phyloP scores from a whole-genome alignment of 73 alveolate species.

The Halteria grandinella region DNA sequence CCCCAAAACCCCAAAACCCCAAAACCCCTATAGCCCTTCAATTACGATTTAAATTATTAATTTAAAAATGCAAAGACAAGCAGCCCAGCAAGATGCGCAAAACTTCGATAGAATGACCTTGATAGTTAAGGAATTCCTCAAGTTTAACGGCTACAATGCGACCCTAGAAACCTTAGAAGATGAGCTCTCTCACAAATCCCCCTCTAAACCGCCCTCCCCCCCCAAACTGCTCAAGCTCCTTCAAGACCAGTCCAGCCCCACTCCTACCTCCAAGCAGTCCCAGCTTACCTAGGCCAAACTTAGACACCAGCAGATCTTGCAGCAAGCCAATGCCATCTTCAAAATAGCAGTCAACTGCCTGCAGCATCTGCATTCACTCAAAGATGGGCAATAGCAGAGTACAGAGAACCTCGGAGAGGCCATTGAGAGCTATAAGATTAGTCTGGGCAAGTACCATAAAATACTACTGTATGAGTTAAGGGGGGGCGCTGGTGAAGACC shows the following conservation, averaged over 20 bases:
- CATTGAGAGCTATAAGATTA: constrained; percentile 90
- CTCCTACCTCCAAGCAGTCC: constrained; percentile 37
- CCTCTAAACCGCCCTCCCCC: no score
- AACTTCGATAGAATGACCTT: constrained; percentile 74
- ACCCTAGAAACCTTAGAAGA: constrained; percentile 93
- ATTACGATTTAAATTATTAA: constrained; percentile 7
- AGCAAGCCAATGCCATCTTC: constrained; percentile 91
- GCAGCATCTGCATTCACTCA: constrained; percentile 83
- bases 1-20: constrained; percentile 54
- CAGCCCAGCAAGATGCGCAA: neutral
- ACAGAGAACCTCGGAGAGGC: constrained; percentile 90
- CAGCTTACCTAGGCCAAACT: constrained; percentile 80
- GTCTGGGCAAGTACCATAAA: constrained; percentile 96
- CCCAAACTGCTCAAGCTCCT: no score
- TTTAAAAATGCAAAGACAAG: constrained; percentile 18
- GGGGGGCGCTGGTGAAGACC: no score
- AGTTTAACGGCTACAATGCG: constrained; percentile 74
- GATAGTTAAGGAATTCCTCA: constrained; percentile 85
- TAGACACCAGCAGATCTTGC: constrained; percentile 86
- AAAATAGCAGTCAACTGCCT: constrained; percentile 89
- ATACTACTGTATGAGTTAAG: constrained; percentile 91
- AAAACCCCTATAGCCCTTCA: neutral
- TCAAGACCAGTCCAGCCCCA: constrained; percentile 58
- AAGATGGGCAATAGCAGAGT: constrained; percentile 91
- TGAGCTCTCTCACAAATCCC: no score